Evolutionary conservation across 2,329 filamentous ascomycete genomes (phyloP), one percentile per base, ranked within the genome.

Genomic region (Aspergillus udagawae): DNA sequence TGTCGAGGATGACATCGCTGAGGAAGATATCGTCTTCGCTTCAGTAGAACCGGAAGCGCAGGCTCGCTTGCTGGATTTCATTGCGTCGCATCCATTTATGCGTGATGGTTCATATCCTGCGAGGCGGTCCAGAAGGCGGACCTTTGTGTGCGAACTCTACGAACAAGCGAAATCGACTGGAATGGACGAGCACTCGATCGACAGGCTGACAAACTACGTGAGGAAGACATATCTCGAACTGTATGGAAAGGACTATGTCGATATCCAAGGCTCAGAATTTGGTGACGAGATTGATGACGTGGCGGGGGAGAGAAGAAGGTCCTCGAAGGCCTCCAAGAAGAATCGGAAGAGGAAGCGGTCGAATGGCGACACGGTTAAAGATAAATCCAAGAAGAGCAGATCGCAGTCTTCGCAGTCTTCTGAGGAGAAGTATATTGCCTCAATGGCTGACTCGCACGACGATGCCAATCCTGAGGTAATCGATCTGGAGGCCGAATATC

Each of bases 201-300:
- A 56, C 41, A 29, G 51, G 10, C 55, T 72, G 21, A 49, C 66
- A 1, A 55, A 54, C 17, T 64, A 66, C 41, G 60, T 69, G n/a
- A 65, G 62, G 47, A 60, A 51, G 25, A 58, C 54, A 2, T 72
- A 67, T 53, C 59, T 70, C 2, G 60, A 65, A 1, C 21, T 54
- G 3, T 55, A 59, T 21, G 57, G 52, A 2, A 54, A 60, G 23
- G 28, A 9, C 1, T 49, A 27, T 32, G 29, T 20, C 35, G 51
- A 51, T 23, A 51, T 41, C 8, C 21, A 55, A 2, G 57, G 58
- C 2, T 58, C 58, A 4, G 29, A 51, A 2, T 65, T 63, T 35
- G 64, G 63, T 1, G 51, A 61, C 17, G 63, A 67, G 44, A 55
- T 65, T 8, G 53, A 62, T 3, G 55, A 57, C n/a, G 55, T 52